A percentile compares a stretch with the other conserved stretches of the same genome.
These are phyloP conservation scores for Zanthoxylum bungeanum DNA, from an alignment of 345 rosid genomes.

Conservation along the genomic window DNA sequence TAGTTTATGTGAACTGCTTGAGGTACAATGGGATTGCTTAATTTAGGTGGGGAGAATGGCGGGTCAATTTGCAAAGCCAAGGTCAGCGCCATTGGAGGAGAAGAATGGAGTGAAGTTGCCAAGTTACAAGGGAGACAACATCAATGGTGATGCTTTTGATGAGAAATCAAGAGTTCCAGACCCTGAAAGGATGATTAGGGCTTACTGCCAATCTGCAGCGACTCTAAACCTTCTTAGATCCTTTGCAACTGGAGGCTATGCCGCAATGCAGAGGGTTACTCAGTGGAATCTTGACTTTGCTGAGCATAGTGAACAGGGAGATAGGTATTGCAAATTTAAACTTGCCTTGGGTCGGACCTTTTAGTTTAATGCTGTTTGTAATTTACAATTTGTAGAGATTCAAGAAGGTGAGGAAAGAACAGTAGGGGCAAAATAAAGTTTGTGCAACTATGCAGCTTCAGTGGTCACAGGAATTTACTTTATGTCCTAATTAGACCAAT, in stretches of 20 bases:
- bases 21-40: not conserved
- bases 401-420: not conserved
- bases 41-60: conserved; percentile 67
- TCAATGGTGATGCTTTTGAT: conserved; percentile 54
- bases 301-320: conserved; percentile 56
- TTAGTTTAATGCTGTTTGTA: not conserved
- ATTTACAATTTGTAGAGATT: not conserved
- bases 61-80: conserved; percentile 64
- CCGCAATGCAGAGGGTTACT: conserved; percentile 62
- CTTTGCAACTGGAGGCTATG: conserved; percentile 64
- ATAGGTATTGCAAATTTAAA: conserved; percentile 30
- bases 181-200: conserved; percentile 53
- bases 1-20: not conserved
- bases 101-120: conserved; percentile 52
- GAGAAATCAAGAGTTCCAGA: conserved; percentile 59
- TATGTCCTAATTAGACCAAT: not conserved
- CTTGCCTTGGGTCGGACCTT: not conserved
- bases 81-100: conserved; percentile 48
- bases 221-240: conserved; percentile 70
- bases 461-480: not conserved
- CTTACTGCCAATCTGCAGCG: conserved; percentile 53
- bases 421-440: not conserved
- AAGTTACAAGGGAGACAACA: conserved; percentile 60
- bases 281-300: conserved; percentile 70
- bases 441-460: not conserved